Evolutionary conservation across 164 flowering plant genomes (phyloP), one percentile per base, ranked within the genome.

Genomic region (Umbilicus rupestris): DNA sequence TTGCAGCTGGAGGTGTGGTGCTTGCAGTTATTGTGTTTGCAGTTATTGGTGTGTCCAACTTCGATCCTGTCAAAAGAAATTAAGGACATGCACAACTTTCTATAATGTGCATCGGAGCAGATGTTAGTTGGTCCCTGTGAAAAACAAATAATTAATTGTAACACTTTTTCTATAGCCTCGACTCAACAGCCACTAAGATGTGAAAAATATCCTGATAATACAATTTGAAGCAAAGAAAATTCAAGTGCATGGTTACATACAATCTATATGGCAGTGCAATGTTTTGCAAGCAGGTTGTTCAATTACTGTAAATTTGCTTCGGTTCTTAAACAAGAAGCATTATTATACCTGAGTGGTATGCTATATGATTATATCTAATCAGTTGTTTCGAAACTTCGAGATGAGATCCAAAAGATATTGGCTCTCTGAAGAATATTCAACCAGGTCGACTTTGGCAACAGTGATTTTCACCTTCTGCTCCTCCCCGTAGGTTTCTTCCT

Each of bases 401-500:
- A 88, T 75, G 71, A 77, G 71, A 77, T 80, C 84, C 39, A 87
- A 81, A 68, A 85, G 57, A 69, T 78, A 80, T 65, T 73, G 75
- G 69, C 83, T 72, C 73, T 95, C 94, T 6, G 80, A 72, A 26
- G 89, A 72, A 68, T 82, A 75, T 67, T 84, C 76, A 68, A 90
- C 79, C 75, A 76, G 80, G 49, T 88, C 98, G 14, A 87, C 92
- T 81, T 86, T 92, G 7, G 83, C 81, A n/a, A 92, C 84, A 7
- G 92, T 88, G 52, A 78, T 79, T 76, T 92, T 95, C 79, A 92
- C 89, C 73, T 73, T 80, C 74, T 84, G 98, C 71, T 92, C 99
- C 29, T 95, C 99, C 8, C 94, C 91, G 74, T 87, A 90, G 24
- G 66, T 69, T 71, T 95, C 97, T 78, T 95, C 97, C 67, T 95